Conservation (phyloP, 176 grass and related monocot genomes). For the Zoysia japonica region DNA sequence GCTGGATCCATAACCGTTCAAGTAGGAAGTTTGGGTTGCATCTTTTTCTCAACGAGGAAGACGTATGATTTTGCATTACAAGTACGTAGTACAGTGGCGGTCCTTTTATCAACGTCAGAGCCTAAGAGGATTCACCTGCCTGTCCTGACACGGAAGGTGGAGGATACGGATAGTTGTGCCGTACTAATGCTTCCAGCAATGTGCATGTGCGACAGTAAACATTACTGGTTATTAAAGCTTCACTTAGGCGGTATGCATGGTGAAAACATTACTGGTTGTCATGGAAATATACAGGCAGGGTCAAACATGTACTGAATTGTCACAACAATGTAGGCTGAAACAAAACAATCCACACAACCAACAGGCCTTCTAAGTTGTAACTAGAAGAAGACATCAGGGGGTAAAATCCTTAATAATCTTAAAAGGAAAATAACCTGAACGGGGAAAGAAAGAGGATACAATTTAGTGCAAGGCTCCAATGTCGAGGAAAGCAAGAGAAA, state of each 20-base stretch:
- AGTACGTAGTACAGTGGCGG: no score
- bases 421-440: not conserved
- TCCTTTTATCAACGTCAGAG: no score
- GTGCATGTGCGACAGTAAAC: no score
- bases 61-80: not conserved
- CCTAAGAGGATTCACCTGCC: no score
- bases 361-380: slow-evolving; percentile 7
- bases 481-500: not conserved
- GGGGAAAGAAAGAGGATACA: not conserved
- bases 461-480: slow-evolving; percentile 4
- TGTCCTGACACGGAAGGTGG: no score
- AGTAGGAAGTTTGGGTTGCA: no score
- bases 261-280: not conserved
- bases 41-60: no score
- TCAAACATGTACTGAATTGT: not conserved
- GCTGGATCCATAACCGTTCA: no score
- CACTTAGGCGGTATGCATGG: not conserved
- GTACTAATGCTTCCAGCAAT: no score
- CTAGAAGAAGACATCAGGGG: not conserved
- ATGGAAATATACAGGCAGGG: not conserved
- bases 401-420: slow-evolving; percentile 13
- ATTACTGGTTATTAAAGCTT: not conserved
- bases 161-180: no score
- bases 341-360: slow-evolving; percentile 1
- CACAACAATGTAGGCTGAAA: not conserved